Evolutionary conservation across 352 stramenopile species (phyloP).

Genomic region (Phytophthora podocarpi): DNA sequence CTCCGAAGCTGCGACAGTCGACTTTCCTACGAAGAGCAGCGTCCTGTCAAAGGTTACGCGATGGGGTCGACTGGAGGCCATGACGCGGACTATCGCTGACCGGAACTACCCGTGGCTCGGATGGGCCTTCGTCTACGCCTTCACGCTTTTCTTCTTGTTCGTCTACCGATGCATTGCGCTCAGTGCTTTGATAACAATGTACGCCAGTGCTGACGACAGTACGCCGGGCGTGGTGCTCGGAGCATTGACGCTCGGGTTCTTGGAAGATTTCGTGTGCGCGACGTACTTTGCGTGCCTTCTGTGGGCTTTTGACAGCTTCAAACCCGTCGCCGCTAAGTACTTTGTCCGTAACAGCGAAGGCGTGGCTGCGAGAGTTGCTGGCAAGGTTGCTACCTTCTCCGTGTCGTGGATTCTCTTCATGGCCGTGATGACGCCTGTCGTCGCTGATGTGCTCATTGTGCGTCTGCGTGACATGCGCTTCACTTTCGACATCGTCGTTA

Average conservation of each 20-base stretch:
- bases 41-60: too few relatives aligned
- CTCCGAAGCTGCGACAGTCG: too few relatives aligned
- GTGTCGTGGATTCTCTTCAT: constrained; percentile 34
- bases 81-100: too few relatives aligned
- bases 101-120: constrained; percentile 32
- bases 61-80: too few relatives aligned
- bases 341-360: not conserved
- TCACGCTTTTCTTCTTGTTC: constrained; percentile 36
- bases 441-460: constrained; percentile 41
- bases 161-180: constrained; percentile 29
- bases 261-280: constrained; percentile 47
- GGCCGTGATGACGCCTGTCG: constrained; percentile 28
- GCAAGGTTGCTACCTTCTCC: constrained; percentile 33
- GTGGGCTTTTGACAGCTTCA: too few relatives aligned
- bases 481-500: constrained; percentile 48
- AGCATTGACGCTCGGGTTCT: constrained; percentile 33
- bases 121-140: constrained; percentile 45
- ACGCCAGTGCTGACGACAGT: constrained; percentile 21
- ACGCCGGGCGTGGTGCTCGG: constrained; percentile 16
- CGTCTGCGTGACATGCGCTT: constrained; percentile 41
- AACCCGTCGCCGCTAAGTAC: too few relatives aligned
- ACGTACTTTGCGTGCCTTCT: constrained; percentile 36
- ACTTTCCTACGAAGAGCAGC: too few relatives aligned
- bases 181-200: constrained; percentile 28
- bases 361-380: not conserved